These are phyloP conservation scores for Axilococcus clingmanii DNA, from an alignment of 139 green algal species.

Conservation along the genomic window DNA sequence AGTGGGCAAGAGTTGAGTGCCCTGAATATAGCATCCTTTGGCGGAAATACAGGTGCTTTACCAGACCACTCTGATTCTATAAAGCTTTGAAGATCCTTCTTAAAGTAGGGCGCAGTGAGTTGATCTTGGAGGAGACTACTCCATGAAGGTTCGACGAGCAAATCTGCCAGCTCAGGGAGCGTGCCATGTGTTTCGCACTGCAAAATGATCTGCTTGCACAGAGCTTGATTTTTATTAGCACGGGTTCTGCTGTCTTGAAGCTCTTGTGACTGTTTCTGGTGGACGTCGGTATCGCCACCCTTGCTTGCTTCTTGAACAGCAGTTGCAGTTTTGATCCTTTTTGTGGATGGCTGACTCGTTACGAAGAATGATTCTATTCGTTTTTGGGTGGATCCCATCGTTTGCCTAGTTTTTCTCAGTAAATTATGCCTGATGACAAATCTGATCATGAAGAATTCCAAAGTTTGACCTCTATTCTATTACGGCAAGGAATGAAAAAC, in stretches of 20 bases:
- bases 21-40: conserved; percentile 64
- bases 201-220: conserved; percentile 25
- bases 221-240: conserved; percentile 21
- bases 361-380: too few relatives aligned
- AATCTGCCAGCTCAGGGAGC: conserved; percentile 23
- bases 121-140: conserved; percentile 27
- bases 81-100: conserved; percentile 43
- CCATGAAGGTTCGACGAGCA: conserved; percentile 58
- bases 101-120: conserved; percentile 43
- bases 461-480: too few relatives aligned
- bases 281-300: background rate
- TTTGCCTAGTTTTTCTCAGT: too few relatives aligned
- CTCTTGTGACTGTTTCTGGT: conserved; percentile 1
- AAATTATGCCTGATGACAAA: too few relatives aligned
- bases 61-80: conserved; percentile 51
- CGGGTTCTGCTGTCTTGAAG: conserved; percentile 6
- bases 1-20: conserved; percentile 53
- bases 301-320: background rate
- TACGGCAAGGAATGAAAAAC: too few relatives aligned
- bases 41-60: conserved; percentile 59
- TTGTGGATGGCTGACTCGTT: background rate
- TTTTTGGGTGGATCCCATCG: too few relatives aligned
- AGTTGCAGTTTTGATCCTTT: background rate
- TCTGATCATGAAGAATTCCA: too few relatives aligned
- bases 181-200: conserved; percentile 3